Percentiles rank a stretch among this genome's conserved stretches.
These are phyloP conservation scores for Tricholoma bakamatsutake DNA, from an alignment of 768 basidiomycete species.

Conservation along the genomic window DNA sequence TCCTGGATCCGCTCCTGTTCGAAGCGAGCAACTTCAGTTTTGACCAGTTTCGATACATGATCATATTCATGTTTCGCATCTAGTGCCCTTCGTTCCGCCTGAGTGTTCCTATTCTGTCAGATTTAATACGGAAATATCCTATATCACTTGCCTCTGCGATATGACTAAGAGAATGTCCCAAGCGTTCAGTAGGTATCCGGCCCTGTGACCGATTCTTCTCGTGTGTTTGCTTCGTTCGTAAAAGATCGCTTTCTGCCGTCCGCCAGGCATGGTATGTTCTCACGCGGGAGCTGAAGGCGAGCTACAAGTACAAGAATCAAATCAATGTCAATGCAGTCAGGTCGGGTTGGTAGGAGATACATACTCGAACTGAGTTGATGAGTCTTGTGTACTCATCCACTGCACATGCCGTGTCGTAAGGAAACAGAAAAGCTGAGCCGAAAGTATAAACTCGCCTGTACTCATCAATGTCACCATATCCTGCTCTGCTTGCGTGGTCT, in stretches of 20 bases:
- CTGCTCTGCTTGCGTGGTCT: constrained; percentile 70
- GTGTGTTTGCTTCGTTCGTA: constrained; percentile 67
- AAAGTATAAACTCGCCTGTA: constrained; percentile 41
- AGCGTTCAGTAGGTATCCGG: constrained; percentile 59
- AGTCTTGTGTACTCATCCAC: constrained; percentile 94
- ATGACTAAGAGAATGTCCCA: constrained; percentile 68
- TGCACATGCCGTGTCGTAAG: constrained; percentile 12
- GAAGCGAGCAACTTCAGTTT: constrained; percentile 84
- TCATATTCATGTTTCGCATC: constrained; percentile 90
- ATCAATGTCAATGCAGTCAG: neutral
- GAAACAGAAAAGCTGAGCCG: neutral
- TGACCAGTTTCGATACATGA: constrained; percentile 79
- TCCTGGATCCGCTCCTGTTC: constrained; percentile 92
- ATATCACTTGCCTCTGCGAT: constrained; percentile 64
- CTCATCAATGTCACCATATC: constrained; percentile 80
- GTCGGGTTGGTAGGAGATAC: constrained; percentile 19
- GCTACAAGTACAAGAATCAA: constrained; percentile 31
- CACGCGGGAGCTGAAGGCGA: constrained; percentile 84
- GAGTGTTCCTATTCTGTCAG: neutral
- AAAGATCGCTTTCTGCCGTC: constrained; percentile 65
- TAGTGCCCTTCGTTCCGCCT: constrained; percentile 82
- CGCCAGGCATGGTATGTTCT: constrained; percentile 82
- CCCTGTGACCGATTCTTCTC: constrained; percentile 82
- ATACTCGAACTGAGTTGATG: constrained; percentile 78
- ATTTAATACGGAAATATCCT: neutral